Evolutionary conservation across 257 asterid species (phyloP).

Genomic region (Solanum lycopersicoides): DNA sequence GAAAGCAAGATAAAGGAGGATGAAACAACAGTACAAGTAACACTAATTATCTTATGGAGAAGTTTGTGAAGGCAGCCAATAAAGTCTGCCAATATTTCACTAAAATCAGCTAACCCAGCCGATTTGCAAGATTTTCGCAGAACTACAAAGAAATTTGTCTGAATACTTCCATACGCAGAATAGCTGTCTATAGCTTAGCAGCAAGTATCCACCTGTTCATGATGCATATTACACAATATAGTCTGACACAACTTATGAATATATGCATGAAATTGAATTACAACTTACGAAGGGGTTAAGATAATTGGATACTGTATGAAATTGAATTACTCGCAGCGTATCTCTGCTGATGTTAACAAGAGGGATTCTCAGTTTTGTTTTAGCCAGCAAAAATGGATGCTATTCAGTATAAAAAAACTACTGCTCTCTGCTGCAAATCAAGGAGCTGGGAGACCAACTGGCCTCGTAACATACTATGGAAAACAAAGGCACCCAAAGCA

Average conservation of each 20-base stretch:
- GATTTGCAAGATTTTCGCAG: neutral
- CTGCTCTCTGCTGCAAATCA: neutral
- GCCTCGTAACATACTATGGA: neutral
- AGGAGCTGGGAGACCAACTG: neutral
- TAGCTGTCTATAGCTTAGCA: neutral
- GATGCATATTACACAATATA: neutral
- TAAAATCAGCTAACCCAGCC: neutral
- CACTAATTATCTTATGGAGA: neutral
- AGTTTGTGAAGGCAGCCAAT: neutral
- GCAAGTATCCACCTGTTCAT: neutral
- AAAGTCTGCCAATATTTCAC: neutral
- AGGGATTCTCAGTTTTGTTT: neutral
- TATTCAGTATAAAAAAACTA: neutral
- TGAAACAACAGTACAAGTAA: neutral
- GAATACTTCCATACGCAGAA: neutral
- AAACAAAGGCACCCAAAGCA: neutral
- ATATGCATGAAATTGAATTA: neutral
- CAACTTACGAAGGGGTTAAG: neutral
- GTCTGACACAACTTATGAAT: neutral
- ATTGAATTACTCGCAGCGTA: neutral
- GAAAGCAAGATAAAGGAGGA: neutral
- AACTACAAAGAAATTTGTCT: neutral
- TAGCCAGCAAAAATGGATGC: neutral
- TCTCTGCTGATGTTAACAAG: neutral
- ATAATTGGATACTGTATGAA: neutral